Conservation (phyloP, 2,329 filamentous ascomycete genomes). For the Colletotrichum sp. region DNA sequence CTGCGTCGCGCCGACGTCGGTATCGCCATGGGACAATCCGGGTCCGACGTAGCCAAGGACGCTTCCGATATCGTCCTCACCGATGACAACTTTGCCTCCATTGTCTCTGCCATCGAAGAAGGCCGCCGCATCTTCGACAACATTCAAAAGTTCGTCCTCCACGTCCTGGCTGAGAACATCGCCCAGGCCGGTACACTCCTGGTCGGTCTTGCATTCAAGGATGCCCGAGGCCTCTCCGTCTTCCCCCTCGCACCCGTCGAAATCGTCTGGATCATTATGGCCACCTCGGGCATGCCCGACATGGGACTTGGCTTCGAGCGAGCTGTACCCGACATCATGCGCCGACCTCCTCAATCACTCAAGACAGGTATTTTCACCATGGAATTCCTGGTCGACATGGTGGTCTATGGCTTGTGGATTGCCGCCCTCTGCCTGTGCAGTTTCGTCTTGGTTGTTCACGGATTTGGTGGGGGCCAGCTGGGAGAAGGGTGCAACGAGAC, state of each 20-base stretch:
- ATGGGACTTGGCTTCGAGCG: conserved; percentile 72
- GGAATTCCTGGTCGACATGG: conserved; percentile 64
- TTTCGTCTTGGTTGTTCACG: conserved; percentile 25
- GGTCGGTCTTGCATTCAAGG: conserved; percentile 70
- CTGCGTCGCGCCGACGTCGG: conserved; percentile 68
- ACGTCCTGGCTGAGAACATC: conserved; percentile 66
- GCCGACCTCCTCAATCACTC: conserved; percentile 55
- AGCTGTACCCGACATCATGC: conserved; percentile 66
- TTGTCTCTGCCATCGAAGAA: conserved; percentile 68
- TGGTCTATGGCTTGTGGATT: conserved; percentile 67
- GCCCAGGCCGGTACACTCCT: conserved; percentile 67
- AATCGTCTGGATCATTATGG: conserved; percentile 76
- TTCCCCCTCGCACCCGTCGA: conserved; percentile 71
- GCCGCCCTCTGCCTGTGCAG: conserved; percentile 47
- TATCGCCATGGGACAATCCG: conserved; percentile 69
- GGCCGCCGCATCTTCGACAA: conserved; percentile 71
- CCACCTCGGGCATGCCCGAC: conserved; percentile 69
- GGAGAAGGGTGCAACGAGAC: conserved; percentile 58
- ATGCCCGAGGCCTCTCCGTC: conserved; percentile 61
- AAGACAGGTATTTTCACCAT: conserved; percentile 59
- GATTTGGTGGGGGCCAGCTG: conserved; percentile 52
- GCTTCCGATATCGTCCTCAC: conserved; percentile 67
- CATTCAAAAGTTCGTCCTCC: conserved; percentile 68
- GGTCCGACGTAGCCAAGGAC: conserved; percentile 67
- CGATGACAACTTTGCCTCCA: conserved; percentile 70